phyloP scores from a whole-genome alignment of 2,329 filamentous ascomycete species.

The Arachnomyces sp. region DNA sequence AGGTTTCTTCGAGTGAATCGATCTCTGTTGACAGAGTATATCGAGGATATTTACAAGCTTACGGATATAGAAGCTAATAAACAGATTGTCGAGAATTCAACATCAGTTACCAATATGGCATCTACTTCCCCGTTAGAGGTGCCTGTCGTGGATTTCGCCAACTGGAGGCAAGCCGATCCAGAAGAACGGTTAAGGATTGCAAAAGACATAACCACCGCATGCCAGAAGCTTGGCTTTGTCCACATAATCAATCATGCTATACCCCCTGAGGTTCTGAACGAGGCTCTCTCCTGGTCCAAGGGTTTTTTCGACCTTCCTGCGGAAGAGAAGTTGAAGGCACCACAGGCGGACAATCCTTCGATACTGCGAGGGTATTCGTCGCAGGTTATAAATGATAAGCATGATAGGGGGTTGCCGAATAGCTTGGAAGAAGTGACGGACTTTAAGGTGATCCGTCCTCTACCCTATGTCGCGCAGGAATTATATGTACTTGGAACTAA shows the following conservation, averaged over 20 bases:
- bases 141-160: constrained; percentile 33
- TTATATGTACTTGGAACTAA: not conserved
- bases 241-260: constrained; percentile 44
- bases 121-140: constrained; percentile 16
- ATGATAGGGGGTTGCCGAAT: constrained; percentile 34
- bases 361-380: constrained; percentile 50
- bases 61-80: too few relatives aligned
- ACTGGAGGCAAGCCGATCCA: constrained; percentile 23
- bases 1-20: too few relatives aligned
- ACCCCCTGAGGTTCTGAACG: constrained; percentile 27
- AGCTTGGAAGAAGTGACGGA: constrained; percentile 42
- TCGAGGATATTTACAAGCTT: too few relatives aligned
- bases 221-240: constrained; percentile 39
- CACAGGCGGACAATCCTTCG: constrained; percentile 41
- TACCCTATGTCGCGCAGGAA: not conserved
- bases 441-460: constrained; percentile 37
- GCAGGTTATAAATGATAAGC: constrained; percentile 34
- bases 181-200: constrained; percentile 26
- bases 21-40: too few relatives aligned
- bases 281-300: constrained; percentile 39
- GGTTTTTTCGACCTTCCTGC: constrained; percentile 37
- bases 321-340: constrained; percentile 42
- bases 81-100: too few relatives aligned
- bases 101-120: too few relatives aligned
- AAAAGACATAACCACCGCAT: constrained; percentile 34